Conservation (phyloP, 2,329 filamentous ascomycete species). For the Nemania bipapillata region DNA sequence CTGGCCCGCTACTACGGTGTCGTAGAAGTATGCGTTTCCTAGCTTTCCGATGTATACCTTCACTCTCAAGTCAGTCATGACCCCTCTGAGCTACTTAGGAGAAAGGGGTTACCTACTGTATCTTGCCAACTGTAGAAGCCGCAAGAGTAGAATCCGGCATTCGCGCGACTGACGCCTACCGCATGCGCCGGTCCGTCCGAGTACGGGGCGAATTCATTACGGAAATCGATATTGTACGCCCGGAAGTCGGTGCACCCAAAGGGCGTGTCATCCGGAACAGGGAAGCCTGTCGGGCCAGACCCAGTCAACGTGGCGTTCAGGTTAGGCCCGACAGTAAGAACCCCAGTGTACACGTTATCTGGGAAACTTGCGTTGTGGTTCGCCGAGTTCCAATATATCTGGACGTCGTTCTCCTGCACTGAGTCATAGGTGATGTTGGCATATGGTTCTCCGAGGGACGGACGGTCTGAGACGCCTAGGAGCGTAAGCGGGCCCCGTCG, state of each 20-base stretch:
- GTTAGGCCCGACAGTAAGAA: slow-evolving; percentile 71
- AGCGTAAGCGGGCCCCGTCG: slow-evolving; percentile 69
- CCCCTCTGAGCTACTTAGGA: not conserved
- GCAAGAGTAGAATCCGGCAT: slow-evolving; percentile 73
- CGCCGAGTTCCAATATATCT: slow-evolving; percentile 68
- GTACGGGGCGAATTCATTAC: slow-evolving; percentile 66
- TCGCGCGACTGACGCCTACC: slow-evolving; percentile 69
- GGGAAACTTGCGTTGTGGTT: slow-evolving; percentile 59
- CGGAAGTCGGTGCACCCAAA: slow-evolving; percentile 73
- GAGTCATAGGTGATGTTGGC: slow-evolving; percentile 42
- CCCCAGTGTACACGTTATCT: slow-evolving; percentile 72
- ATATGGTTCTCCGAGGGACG: slow-evolving; percentile 50
- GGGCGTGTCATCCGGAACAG: slow-evolving; percentile 69
- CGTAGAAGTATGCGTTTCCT: slow-evolving; percentile 72
- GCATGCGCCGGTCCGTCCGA: slow-evolving; percentile 68
- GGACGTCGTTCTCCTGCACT: slow-evolving; percentile 59
- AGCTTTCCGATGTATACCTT: slow-evolving; percentile 73
- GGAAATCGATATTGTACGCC: slow-evolving; percentile 74
- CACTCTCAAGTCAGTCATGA: slow-evolving; percentile 7
- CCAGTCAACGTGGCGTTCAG: slow-evolving; percentile 71
- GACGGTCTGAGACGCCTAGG: slow-evolving; percentile 65
- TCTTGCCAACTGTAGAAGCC: slow-evolving; percentile 76
- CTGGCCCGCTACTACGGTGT: slow-evolving; percentile 69
- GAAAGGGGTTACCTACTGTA: slow-evolving; percentile 59
- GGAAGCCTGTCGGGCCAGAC: slow-evolving; percentile 68